Percentiles rank a stretch among this genome's conserved stretches.
Evolutionary conservation across 495 filamentous ascomycete species (phyloP).

Genomic region (Clohesyomyces aquaticus): DNA sequence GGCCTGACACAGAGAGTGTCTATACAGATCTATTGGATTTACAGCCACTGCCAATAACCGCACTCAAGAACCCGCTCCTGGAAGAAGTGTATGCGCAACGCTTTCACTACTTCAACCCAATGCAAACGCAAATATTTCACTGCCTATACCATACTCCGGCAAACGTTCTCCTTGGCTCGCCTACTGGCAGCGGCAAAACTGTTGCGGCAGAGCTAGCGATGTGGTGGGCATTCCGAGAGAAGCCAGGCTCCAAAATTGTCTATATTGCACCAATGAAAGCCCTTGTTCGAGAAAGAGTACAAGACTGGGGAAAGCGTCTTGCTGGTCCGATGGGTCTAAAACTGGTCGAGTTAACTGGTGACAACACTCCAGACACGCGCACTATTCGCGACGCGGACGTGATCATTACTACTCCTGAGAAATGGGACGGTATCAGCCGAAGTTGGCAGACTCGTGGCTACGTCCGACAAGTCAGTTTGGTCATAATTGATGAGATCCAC

Average conservation of each 20-base stretch:
- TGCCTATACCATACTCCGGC: conserved; percentile 86
- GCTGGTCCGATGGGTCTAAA: conserved; percentile 82
- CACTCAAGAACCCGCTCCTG: conserved; percentile 82
- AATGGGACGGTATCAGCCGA: conserved; percentile 99
- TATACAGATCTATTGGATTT: conserved; percentile 93
- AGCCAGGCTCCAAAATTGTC: conserved; percentile 94
- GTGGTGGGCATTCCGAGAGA: conserved; percentile 99
- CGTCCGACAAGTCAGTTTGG: conserved; percentile 90
- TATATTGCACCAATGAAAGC: conserved; percentile 99
- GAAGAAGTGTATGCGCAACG: conserved; percentile 86
- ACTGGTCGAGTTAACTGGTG: conserved; percentile 94
- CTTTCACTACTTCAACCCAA: conserved; percentile 97
- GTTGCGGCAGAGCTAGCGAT: conserved; percentile 96
- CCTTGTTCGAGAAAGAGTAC: conserved; percentile 91
- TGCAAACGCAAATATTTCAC: conserved; percentile 99
- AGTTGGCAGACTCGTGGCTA: conserved; percentile 97
- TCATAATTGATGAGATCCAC: conserved; percentile 99
- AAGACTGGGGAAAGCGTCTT: conserved; percentile 90
- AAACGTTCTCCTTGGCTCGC: conserved; percentile 95
- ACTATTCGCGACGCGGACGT: conserved; percentile 95
- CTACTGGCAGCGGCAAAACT: conserved; percentile 96
- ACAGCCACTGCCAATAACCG: conserved; percentile 84
- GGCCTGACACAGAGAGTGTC: conserved; percentile 94
- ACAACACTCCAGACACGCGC: conserved; percentile 95
- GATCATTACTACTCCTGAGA: conserved; percentile 98